phyloP scores from a whole-genome alignment of 192 early-diverging fungal species.

The Rhizoclosmatium globosum region DNA sequence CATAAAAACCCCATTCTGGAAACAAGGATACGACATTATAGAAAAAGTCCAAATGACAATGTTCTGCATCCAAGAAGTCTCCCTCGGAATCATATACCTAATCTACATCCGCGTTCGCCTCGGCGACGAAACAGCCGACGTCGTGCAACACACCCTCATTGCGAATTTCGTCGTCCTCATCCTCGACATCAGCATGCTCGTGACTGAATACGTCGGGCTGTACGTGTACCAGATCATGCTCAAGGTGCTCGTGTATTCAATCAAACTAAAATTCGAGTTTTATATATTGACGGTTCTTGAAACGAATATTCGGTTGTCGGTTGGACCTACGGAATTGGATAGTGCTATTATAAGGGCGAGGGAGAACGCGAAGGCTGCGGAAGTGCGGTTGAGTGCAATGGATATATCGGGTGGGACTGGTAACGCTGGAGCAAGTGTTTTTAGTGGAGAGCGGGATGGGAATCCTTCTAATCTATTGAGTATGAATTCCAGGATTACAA shows the following conservation, averaged over 20 bases:
- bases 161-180: conserved; percentile 35
- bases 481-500: no score
- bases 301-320: no score
- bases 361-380: no score
- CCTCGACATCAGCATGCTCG: conserved; percentile 36
- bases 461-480: no score
- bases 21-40: conserved; percentile 25
- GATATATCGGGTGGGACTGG: no score
- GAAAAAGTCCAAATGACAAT: conserved; percentile 46
- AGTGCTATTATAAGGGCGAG: no score
- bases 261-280: conserved; percentile 49
- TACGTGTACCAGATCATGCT: conserved; percentile 50
- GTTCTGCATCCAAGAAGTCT: conserved; percentile 37
- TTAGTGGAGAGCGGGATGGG: no score
- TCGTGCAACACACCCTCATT: conserved; percentile 37
- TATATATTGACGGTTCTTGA: conserved; percentile 36
- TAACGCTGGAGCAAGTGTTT: no score
- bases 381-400: no score
- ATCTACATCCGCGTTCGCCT: conserved; percentile 29
- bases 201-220: conserved; percentile 35
- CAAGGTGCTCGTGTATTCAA: conserved; percentile 39
- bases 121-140: neutral
- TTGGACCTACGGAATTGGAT: no score
- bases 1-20: conserved; percentile 15
- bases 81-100: conserved; percentile 32